Evolutionary conservation across 768 basidiomycete genomes (phyloP).

Genomic region (Sarcodon sp.): DNA sequence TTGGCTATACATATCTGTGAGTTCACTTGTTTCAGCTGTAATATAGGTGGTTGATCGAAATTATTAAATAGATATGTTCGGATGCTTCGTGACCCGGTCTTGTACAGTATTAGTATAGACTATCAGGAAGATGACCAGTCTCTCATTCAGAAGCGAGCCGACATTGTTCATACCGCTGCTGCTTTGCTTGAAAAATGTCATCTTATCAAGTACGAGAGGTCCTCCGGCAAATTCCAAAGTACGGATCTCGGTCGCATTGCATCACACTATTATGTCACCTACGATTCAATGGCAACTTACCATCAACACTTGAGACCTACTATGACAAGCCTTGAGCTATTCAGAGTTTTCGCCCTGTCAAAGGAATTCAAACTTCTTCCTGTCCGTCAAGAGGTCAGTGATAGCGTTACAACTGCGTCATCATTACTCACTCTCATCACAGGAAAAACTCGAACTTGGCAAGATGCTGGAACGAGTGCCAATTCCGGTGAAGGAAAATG

Average conservation of each 20-base stretch:
- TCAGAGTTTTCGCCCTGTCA: constrained; percentile 89
- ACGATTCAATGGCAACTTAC: constrained; percentile 93
- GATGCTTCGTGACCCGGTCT: constrained; percentile 78
- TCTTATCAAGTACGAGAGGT: constrained; percentile 87
- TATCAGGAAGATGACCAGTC: constrained; percentile 79
- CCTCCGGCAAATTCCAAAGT: constrained; percentile 78
- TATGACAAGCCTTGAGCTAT: constrained; percentile 83
- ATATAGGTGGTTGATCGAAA: constrained; percentile 1
- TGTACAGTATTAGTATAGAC: constrained; percentile 83
- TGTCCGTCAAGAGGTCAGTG: constrained; percentile 52
- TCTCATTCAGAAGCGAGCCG: constrained; percentile 86
- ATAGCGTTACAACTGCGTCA: neutral
- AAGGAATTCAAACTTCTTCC: constrained; percentile 94
- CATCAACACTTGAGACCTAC: constrained; percentile 85
- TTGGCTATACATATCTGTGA: constrained; percentile 88
- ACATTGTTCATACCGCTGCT: constrained; percentile 89
- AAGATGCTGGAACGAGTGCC: constrained; percentile 91
- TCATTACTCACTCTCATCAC: constrained; percentile 4
- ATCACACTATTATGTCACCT: constrained; percentile 90
- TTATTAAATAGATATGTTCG: constrained; percentile 64
- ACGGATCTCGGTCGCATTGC: constrained; percentile 92
- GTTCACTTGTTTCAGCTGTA: constrained; percentile 15
- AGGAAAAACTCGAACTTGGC: constrained; percentile 81
- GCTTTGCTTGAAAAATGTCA: constrained; percentile 89
- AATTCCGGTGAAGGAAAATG: constrained; percentile 92